Conservation (phyloP, 805 yeast species). For the Candida koratica region DNA sequence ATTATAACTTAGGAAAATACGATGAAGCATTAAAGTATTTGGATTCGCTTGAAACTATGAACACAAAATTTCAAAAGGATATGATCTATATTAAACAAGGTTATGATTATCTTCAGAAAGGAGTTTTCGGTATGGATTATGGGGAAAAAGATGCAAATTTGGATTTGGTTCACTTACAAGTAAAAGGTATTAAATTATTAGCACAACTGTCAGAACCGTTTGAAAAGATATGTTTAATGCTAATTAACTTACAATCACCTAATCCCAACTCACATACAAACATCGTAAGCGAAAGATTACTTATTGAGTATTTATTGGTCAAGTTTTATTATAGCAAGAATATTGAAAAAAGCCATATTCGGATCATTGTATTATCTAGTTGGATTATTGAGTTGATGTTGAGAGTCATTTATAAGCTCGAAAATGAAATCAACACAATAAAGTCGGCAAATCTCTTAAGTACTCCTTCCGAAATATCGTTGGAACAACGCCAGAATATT, state of each 20-base stretch:
- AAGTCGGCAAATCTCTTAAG: slow-evolving; percentile 1
- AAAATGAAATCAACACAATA: slow-evolving; percentile 21
- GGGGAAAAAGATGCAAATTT: slow-evolving; percentile 15
- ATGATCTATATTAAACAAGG: slow-evolving; percentile 36
- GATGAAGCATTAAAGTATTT: slow-evolving; percentile 56
- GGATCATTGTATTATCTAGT: slow-evolving; percentile 49
- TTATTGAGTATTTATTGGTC: slow-evolving; percentile 32
- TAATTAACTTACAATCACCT: slow-evolving; percentile 21
- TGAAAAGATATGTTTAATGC: slow-evolving; percentile 62
- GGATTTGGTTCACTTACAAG: slow-evolving; percentile 22
- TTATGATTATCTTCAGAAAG: slow-evolving; percentile 30
- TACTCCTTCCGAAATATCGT: not conserved
- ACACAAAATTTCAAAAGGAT: slow-evolving; percentile 21
- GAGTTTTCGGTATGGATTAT: slow-evolving; percentile 30
- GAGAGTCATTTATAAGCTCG: slow-evolving; percentile 43
- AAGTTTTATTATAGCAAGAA: slow-evolving; percentile 25
- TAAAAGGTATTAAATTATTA: slow-evolving; percentile 43
- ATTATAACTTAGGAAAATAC: slow-evolving; percentile 42
- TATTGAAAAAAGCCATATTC: slow-evolving; percentile 26
- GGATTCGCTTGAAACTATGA: slow-evolving; percentile 15
- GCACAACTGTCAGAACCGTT: slow-evolving; percentile 65
- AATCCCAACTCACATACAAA: slow-evolving; percentile 6
- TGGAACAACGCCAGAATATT: slow-evolving; percentile 3
- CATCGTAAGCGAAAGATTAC: slow-evolving; percentile 21
- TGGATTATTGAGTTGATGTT: slow-evolving; percentile 64